A percentile compares a stretch with the other conserved stretches of the same genome.
Evolutionary conservation across 2,329 filamentous ascomycete species (phyloP).

Genomic region (Verticillium isaacii): DNA sequence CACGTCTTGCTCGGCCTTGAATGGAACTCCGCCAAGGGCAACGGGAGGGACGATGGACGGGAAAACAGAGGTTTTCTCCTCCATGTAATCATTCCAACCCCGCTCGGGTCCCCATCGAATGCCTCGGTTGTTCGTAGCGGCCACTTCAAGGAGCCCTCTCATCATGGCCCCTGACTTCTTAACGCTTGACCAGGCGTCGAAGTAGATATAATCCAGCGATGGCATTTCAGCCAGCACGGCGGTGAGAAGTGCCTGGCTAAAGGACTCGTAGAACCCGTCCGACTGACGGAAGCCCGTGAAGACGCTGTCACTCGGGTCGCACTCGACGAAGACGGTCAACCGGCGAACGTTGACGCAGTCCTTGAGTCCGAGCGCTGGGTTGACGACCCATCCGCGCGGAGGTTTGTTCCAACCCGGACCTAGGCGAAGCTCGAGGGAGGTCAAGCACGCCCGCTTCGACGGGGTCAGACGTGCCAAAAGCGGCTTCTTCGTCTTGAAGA

Average conservation of each 20-base stretch:
- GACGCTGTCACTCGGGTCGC: constrained; percentile 62
- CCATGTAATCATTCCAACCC: constrained; percentile 56
- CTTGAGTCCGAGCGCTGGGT: constrained; percentile 55
- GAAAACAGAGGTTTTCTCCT: constrained; percentile 25
- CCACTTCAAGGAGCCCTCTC: constrained; percentile 50
- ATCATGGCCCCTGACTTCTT: constrained; percentile 63
- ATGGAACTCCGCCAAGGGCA: constrained; percentile 2
- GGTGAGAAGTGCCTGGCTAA: constrained; percentile 53
- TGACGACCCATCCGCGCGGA: constrained; percentile 66
- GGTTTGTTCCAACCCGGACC: constrained; percentile 70
- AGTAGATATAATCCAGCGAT: constrained; percentile 53
- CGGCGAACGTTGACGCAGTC: constrained; percentile 56
- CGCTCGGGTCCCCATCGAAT: constrained; percentile 65
- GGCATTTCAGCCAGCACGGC: constrained; percentile 54
- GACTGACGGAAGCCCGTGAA: constrained; percentile 64
- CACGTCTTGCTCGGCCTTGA: constrained; percentile 6
- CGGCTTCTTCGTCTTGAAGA: constrained; percentile 70
- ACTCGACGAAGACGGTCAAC: constrained; percentile 66
- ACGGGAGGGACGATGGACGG: background rate
- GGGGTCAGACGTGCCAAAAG: constrained; percentile 62
- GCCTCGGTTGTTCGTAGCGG: constrained; percentile 39
- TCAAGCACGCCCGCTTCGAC: constrained; percentile 55
- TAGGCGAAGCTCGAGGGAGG: constrained; percentile 63
- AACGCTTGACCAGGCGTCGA: constrained; percentile 65
- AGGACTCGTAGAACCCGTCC: constrained; percentile 66